phyloP scores from a whole-genome alignment of 1,284 basidiomycete species.

The Cutaneotrichosporon dermatis region DNA sequence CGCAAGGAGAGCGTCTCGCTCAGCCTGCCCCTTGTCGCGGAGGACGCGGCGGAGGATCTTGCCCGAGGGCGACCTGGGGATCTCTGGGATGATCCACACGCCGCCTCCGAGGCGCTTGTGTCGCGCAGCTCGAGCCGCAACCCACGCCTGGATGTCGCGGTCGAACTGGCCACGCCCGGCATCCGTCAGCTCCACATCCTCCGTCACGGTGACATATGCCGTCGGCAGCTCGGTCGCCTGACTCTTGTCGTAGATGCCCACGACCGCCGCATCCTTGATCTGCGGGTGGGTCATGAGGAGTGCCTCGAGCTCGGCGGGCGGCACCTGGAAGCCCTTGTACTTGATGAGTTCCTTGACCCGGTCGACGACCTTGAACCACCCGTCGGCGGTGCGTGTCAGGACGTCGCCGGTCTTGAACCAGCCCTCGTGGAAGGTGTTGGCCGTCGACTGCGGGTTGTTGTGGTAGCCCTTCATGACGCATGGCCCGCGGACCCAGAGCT shows the following conservation, averaged over 20 bases:
- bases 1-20: constrained; percentile 8
- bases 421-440: constrained; percentile 56
- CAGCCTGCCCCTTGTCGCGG: constrained; percentile 21
- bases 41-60: constrained; percentile 43
- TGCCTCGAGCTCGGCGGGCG: constrained; percentile 76
- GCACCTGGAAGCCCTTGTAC: constrained; percentile 61
- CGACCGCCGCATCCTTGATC: constrained; percentile 65
- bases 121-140: constrained; percentile 54
- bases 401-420: constrained; percentile 87
- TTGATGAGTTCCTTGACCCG: constrained; percentile 75
- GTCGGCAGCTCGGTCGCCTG: constrained; percentile 74
- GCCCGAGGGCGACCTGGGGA: constrained; percentile 49
- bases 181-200: neutral
- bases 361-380: constrained; percentile 52
- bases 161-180: constrained; percentile 47
- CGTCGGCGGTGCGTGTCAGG: constrained; percentile 59
- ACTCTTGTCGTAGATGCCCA: constrained; percentile 60
- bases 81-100: constrained; percentile 48
- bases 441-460: constrained; percentile 64
- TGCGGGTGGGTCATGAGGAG: constrained; percentile 67
- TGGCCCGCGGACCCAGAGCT: constrained; percentile 74
- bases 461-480: constrained; percentile 70
- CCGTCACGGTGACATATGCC: constrained; percentile 13
- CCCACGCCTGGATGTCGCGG: constrained; percentile 59
- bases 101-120: constrained; percentile 53